phyloP scores from a whole-genome alignment of 805 yeast genomes.

The Sugiyamaella marilandica region DNA sequence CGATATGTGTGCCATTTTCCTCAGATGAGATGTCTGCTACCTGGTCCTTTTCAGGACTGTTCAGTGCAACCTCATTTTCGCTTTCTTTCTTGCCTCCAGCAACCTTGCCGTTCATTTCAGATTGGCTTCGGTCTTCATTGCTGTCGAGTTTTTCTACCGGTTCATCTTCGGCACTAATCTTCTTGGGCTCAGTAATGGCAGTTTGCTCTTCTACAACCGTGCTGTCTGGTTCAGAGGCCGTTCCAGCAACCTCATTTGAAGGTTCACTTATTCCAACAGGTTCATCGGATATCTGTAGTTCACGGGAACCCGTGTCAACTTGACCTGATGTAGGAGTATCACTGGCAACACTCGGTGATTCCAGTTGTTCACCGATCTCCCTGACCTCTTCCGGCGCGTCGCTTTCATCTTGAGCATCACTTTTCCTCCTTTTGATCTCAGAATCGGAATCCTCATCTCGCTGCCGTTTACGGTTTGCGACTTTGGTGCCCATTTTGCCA shows the following conservation, averaged over 20 bases:
- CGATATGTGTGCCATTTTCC: neutral
- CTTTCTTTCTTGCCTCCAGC: slow-evolving; percentile 20
- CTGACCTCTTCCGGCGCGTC: slow-evolving; percentile 1
- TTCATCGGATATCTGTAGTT: neutral
- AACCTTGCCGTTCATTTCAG: slow-evolving; percentile 23
- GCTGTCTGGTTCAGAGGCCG: slow-evolving; percentile 9
- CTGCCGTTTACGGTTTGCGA: neutral
- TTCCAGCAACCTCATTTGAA: neutral
- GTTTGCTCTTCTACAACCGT: slow-evolving; percentile 34
- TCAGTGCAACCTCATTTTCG: slow-evolving; percentile 14
- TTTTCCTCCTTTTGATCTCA: neutral
- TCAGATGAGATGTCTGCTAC: neutral
- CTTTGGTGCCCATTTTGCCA: neutral
- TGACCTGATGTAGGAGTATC: no score
- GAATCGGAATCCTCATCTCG: neutral
- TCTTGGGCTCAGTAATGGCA: neutral
- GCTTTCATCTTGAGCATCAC: slow-evolving; percentile 9
- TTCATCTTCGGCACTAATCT: neutral
- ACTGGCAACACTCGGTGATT: no score
- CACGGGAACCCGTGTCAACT: no score
- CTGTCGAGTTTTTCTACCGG: slow-evolving; percentile 3
- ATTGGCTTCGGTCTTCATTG: slow-evolving; percentile 5
- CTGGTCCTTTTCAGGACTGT: neutral
- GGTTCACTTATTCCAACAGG: neutral
- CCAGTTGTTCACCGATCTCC: no score